A percentile compares a stretch with the other conserved stretches of the same genome.
Conservation (phyloP, 2,329 filamentous ascomycete genomes). For the Fusarium sublunatum region DNA sequence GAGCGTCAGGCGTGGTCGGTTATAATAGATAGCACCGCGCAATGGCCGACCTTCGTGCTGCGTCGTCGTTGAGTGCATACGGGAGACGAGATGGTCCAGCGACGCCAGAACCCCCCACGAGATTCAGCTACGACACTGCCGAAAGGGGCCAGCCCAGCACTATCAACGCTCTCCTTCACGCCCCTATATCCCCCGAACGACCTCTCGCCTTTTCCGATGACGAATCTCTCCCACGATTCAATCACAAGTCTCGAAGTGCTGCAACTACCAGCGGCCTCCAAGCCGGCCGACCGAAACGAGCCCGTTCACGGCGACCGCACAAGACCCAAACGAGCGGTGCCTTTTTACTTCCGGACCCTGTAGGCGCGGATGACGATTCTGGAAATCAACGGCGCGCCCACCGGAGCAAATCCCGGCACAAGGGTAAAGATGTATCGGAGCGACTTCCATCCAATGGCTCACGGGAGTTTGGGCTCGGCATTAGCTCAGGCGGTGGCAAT, state of each 20-base stretch:
- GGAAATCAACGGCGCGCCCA: constrained; percentile 47
- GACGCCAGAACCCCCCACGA: constrained; percentile 43
- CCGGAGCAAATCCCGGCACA: constrained; percentile 41
- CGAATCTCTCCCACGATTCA: constrained; percentile 43
- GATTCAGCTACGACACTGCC: constrained; percentile 44
- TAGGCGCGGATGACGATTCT: constrained; percentile 50
- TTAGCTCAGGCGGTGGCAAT: constrained; percentile 26
- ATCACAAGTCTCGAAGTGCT: constrained; percentile 33
- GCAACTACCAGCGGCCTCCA: constrained; percentile 31
- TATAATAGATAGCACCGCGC: constrained; percentile 29
- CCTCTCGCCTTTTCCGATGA: constrained; percentile 46
- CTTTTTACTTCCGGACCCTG: constrained; percentile 62
- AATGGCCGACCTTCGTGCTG: constrained; percentile 44
- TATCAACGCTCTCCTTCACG: constrained; percentile 42
- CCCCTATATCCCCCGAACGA: constrained; percentile 40
- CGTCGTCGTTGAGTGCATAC: constrained; percentile 40
- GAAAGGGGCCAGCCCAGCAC: constrained; percentile 42
- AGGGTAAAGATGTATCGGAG: constrained; percentile 36
- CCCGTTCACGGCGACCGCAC: constrained; percentile 47
- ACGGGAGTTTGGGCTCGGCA: constrained; percentile 39
- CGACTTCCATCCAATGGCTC: constrained; percentile 25
- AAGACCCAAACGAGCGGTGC: constrained; percentile 61
- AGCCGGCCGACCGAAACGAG: constrained; percentile 43
- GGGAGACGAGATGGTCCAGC: constrained; percentile 44
- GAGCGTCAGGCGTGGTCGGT: constrained; percentile 40